These are phyloP conservation scores for Metschnikowia dekortorum DNA, from an alignment of 805 yeast genomes.

Conservation along the genomic window DNA sequence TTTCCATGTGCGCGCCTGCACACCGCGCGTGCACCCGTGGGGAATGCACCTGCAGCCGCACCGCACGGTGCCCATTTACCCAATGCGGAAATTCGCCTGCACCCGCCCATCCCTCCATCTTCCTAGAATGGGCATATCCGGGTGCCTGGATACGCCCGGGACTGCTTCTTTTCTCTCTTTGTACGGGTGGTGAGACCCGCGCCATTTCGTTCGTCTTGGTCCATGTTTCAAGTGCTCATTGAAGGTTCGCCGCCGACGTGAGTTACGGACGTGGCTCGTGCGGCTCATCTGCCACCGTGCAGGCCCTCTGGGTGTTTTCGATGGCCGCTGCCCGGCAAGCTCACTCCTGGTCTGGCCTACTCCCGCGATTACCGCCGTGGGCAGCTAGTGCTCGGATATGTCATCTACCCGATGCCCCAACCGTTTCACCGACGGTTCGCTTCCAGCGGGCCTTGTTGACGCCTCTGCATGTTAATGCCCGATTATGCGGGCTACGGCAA, in stretches of 20 bases:
- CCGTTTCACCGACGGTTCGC: too few species aligned
- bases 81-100: background rate
- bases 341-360: too few species aligned
- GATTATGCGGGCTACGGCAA: background rate
- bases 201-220: too few species aligned
- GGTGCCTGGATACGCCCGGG: background rate
- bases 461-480: background rate
- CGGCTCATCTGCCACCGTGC: background rate
- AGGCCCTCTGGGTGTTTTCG: background rate
- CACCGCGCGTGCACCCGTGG: background rate
- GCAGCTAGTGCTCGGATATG: too few species aligned
- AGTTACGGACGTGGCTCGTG: constrained; percentile 1
- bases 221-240: too few species aligned
- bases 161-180: background rate
- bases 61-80: background rate
- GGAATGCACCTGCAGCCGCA: background rate
- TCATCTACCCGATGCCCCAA: too few species aligned
- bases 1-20: background rate
- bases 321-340: background rate
- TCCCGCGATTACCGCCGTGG: too few species aligned
- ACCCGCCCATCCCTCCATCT: background rate
- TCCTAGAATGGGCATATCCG: background rate
- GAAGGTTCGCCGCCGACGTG: background rate
- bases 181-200: background rate
- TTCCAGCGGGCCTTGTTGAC: too few species aligned